phyloP scores from a whole-genome alignment of 2,329 filamentous ascomycete genomes.

The Rhynchosporium agropyri region DNA sequence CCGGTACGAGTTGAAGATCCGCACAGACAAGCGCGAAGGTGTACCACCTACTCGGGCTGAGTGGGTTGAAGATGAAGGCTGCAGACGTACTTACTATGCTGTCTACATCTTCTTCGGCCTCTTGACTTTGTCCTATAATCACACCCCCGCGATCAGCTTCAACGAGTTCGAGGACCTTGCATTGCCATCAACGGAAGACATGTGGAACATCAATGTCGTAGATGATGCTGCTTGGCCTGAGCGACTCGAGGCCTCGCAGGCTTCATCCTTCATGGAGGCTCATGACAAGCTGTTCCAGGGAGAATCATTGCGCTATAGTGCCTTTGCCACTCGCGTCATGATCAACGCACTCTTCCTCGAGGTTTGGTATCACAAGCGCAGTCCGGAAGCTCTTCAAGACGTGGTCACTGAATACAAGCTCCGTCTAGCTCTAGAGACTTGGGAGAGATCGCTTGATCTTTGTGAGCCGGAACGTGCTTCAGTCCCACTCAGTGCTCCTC shows the following conservation, averaged over 20 bases:
- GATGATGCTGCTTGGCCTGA: slow-evolving; percentile 88
- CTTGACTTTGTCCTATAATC: slow-evolving; percentile 93
- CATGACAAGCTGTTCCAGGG: slow-evolving; percentile 96
- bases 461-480: slow-evolving; percentile 90
- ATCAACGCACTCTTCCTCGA: slow-evolving; percentile 98
- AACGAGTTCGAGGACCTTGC: slow-evolving; percentile 95
- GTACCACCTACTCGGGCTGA: slow-evolving; percentile 77
- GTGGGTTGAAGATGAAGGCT: slow-evolving; percentile 97
- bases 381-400: slow-evolving; percentile 94
- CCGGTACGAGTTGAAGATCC: slow-evolving; percentile 91
- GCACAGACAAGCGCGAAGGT: slow-evolving; percentile 82
- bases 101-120: slow-evolving; percentile 99
- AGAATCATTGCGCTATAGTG: slow-evolving; percentile 87
- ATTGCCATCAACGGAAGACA: slow-evolving; percentile 87
- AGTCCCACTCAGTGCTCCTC: slow-evolving; percentile 88
- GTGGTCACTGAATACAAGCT: slow-evolving; percentile 99
- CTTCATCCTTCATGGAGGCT: slow-evolving; percentile 87
- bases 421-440: slow-evolving; percentile 92
- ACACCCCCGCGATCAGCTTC: slow-evolving; percentile 96
- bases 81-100: slow-evolving; percentile 94
- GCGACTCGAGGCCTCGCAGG: slow-evolving; percentile 68
- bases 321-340: slow-evolving; percentile 96
- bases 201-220: slow-evolving; percentile 83
- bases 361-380: slow-evolving; percentile 98
- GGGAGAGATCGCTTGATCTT: slow-evolving; percentile 93